Conservation (phyloP, 2,329 filamentous ascomycete genomes). For the Penicillium nordicum region DNA sequence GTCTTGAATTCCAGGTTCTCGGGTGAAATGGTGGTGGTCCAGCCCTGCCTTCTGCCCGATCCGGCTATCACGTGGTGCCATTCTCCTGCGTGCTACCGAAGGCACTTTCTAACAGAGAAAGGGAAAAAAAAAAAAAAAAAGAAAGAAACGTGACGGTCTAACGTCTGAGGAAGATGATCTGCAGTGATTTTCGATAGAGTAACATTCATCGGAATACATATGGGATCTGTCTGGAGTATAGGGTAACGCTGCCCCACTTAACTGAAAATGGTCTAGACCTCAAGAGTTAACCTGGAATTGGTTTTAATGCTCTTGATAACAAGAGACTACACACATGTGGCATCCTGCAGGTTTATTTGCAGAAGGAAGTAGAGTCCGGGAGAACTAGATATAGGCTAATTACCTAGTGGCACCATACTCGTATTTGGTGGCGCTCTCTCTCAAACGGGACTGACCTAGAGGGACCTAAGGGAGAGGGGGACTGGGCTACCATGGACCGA, state of each 20-base stretch:
- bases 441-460: neutral
- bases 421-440: conserved; percentile 5
- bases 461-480: neutral
- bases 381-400: neutral
- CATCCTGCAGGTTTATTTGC: neutral
- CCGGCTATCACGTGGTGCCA: conserved; percentile 5
- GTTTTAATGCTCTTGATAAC: neutral
- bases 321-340: neutral
- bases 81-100: neutral
- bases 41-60: neutral
- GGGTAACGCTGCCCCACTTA: neutral
- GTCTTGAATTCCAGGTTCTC: neutral
- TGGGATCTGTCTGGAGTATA: neutral
- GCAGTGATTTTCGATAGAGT: neutral
- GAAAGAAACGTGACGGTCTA: neutral
- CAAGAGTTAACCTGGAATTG: neutral
- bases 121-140: neutral
- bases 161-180: conserved; percentile 3
- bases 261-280: neutral
- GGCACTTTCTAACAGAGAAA: neutral
- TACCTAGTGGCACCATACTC: neutral
- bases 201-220: neutral
- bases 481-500: conserved; percentile 2
- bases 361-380: neutral
- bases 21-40: neutral